Evolutionary conservation across 179 eudicot species (phyloP).

Genomic region (Camellia oleifera): DNA sequence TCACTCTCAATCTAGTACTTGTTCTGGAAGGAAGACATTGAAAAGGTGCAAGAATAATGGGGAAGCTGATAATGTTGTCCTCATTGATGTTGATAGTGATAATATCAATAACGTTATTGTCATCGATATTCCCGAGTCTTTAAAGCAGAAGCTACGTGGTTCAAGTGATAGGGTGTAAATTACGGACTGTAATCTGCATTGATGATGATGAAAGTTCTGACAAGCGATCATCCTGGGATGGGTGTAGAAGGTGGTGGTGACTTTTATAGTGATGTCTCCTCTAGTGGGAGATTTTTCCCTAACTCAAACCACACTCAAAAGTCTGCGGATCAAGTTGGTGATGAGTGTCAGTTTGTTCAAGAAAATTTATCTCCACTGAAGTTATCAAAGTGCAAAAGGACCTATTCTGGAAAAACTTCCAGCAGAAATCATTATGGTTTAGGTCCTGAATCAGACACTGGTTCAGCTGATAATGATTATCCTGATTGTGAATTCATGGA

Average conservation of each 20-base stretch:
- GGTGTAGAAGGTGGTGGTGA: conserved; percentile 25
- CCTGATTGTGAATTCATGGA: conserved; percentile 75
- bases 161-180: conserved; percentile 16
- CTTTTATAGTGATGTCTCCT: conserved; percentile 34
- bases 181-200: conserved; percentile 49
- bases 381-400: conserved; percentile 66
- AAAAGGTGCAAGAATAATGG: conserved; percentile 44
- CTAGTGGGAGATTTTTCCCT: conserved; percentile 34
- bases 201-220: conserved; percentile 57
- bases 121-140: conserved; percentile 64
- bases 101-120: conserved; percentile 46
- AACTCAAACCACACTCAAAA: conserved; percentile 22
- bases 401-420: conserved; percentile 54
- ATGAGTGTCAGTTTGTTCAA: conserved; percentile 33
- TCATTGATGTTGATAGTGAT: conserved; percentile 81
- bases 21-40: conserved; percentile 35
- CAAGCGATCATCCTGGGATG: conserved; percentile 11
- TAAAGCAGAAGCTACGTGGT: conserved; percentile 30
- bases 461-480: conserved; percentile 53
- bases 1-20: conserved; percentile 35
- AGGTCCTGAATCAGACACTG: conserved; percentile 37
- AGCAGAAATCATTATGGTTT: conserved; percentile 51
- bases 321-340: conserved; percentile 21
- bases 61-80: conserved; percentile 46
- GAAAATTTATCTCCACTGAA: conserved; percentile 53